These are phyloP conservation scores for Debaryomyces subglobosus DNA, from an alignment of 1,139 yeast species.

Conservation along the genomic window DNA sequence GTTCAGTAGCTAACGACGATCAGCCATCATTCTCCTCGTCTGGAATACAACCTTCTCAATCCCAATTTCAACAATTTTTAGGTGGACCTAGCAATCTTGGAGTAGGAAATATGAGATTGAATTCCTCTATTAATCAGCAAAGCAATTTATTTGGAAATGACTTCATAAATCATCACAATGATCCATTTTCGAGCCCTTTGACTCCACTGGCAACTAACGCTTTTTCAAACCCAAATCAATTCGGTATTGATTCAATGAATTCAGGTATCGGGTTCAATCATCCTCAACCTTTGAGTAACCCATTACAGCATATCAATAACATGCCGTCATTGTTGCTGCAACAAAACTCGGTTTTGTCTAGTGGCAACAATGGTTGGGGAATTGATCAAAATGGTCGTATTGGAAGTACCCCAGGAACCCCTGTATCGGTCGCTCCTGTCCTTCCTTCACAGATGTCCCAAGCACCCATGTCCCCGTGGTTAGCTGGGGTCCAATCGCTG, in stretches of 20 bases:
- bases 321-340: constrained; percentile 35
- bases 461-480: constrained; percentile 50
- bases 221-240: constrained; percentile 19
- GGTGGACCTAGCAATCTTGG: constrained; percentile 25
- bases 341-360: constrained; percentile 37
- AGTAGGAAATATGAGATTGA: constrained; percentile 29
- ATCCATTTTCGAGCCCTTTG: constrained; percentile 26
- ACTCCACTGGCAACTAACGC: constrained; percentile 16
- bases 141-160: constrained; percentile 31
- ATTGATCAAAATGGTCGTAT: constrained; percentile 27
- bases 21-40: background rate
- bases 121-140: constrained; percentile 21
- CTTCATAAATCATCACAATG: constrained; percentile 22
- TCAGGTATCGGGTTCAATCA: constrained; percentile 19
- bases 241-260: constrained; percentile 31
- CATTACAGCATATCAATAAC: constrained; percentile 18
- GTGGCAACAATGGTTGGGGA: constrained; percentile 47
- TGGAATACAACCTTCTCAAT: constrained; percentile 8
- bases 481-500: constrained; percentile 34
- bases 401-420: constrained; percentile 33
- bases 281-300: constrained; percentile 6
- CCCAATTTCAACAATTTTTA: constrained; percentile 27
- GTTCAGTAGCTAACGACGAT: background rate
- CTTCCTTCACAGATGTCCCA: constrained; percentile 29
- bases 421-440: constrained; percentile 29